Conservation (phyloP, 2,329 filamentous ascomycete genomes). For the Niveomyces coronatus region DNA sequence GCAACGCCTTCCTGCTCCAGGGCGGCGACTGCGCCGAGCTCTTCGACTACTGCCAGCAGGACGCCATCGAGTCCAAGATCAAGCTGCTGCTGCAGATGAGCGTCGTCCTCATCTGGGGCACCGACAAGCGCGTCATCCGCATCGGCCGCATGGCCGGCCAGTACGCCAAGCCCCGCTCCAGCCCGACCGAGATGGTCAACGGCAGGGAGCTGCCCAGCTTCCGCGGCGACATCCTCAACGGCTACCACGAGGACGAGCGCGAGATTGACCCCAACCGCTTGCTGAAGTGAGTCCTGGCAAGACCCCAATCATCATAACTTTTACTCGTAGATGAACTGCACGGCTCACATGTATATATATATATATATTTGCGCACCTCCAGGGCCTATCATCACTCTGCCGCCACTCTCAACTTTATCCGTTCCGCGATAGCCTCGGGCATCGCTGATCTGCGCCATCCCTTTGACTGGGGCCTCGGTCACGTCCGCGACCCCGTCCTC, state of each 20-base stretch:
- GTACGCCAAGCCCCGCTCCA: conserved; percentile 92
- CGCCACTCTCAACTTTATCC: conserved; percentile 87
- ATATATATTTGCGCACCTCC: conserved; percentile 6
- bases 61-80: conserved; percentile 89
- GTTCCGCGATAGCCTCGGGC: conserved; percentile 72
- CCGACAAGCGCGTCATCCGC: conserved; percentile 71
- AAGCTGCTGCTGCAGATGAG: conserved; percentile 97
- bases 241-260: conserved; percentile 65
- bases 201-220: conserved; percentile 81
- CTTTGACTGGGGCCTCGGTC: conserved; percentile 88
- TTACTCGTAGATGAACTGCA: not conserved
- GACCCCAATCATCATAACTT: too few relatives aligned
- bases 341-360: not conserved
- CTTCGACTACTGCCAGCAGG: conserved; percentile 89
- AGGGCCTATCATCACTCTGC: conserved; percentile 94
- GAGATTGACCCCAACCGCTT: conserved; percentile 74
- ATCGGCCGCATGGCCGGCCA: conserved; percentile 96
- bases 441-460: conserved; percentile 91
- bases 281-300: conserved; percentile 47
- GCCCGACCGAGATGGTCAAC: conserved; percentile 71
- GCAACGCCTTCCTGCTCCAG: conserved; percentile 88
- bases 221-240: conserved; percentile 91
- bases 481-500: conserved; percentile 73
- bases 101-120: conserved; percentile 85
- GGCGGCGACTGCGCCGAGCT: conserved; percentile 96